Evolutionary conservation across 805 yeast species (phyloP).

Genomic region (Lachancea thermotolerans): DNA sequence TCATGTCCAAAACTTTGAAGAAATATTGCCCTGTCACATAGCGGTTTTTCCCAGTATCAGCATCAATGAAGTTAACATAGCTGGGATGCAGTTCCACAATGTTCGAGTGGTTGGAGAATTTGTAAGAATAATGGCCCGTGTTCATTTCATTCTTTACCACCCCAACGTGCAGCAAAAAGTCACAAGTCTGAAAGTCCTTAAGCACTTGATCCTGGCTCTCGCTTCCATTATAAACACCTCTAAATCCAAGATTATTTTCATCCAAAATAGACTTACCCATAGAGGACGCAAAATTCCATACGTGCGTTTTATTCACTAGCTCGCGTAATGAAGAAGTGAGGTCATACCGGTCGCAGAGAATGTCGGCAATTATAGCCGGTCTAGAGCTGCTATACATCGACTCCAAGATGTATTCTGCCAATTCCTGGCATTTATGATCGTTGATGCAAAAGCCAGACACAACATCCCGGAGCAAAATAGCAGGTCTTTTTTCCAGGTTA

Average conservation of each 20-base stretch:
- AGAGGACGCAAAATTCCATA: constrained; percentile 53
- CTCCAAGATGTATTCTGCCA: constrained; percentile 36
- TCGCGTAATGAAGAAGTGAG: constrained; percentile 39
- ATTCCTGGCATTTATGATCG: background rate
- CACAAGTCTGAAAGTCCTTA: constrained; percentile 48
- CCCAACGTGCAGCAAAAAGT: constrained; percentile 67
- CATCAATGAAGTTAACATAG: constrained; percentile 36
- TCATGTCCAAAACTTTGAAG: constrained; percentile 41
- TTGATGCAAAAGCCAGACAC: background rate
- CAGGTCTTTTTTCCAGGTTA: constrained; percentile 15
- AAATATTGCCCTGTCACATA: constrained; percentile 40
- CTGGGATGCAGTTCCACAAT: constrained; percentile 48
- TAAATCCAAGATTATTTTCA: constrained; percentile 56
- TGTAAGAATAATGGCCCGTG: constrained; percentile 55
- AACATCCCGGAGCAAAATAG: background rate
- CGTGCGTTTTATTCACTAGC: constrained; percentile 39
- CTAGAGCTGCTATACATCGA: constrained; percentile 44
- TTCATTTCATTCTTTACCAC: constrained; percentile 60
- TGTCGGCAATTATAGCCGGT: constrained; percentile 70
- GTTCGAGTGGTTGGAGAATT: constrained; percentile 36
- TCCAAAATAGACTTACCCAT: constrained; percentile 70
- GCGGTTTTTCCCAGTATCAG: constrained; percentile 15
- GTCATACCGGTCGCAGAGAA: constrained; percentile 57
- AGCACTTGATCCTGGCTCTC: constrained; percentile 44
- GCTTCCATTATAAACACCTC: constrained; percentile 68